A percentile compares a stretch with the other conserved stretches of the same genome.
These are phyloP conservation scores for Adansonia gregorii DNA, from an alignment of 441 rosid species.

Conservation along the genomic window DNA sequence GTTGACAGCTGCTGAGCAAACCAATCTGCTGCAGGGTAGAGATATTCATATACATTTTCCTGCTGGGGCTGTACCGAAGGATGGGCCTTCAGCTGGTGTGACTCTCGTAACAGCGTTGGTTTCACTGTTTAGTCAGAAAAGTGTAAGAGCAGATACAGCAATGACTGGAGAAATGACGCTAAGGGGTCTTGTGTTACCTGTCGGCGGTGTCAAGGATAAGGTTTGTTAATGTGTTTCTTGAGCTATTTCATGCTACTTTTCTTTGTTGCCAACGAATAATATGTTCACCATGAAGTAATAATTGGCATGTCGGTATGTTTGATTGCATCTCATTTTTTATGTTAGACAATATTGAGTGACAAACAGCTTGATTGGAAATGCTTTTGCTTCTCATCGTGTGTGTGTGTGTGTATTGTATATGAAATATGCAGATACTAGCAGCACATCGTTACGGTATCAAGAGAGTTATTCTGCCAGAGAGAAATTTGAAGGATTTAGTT, in stretches of 20 bases:
- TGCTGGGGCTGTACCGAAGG: slow-evolving; percentile 97
- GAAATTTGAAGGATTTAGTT: slow-evolving; percentile 88
- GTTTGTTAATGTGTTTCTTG: slow-evolving; percentile 52
- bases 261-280: neutral
- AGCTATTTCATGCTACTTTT: slow-evolving; percentile 5
- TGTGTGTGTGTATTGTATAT: neutral
- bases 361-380: neutral
- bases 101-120: slow-evolving; percentile 95
- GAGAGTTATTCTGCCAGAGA: slow-evolving; percentile 92
- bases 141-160: slow-evolving; percentile 96
- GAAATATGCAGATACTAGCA: slow-evolving; percentile 73
- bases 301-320: neutral
- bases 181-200: slow-evolving; percentile 97
- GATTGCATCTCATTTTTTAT: neutral
- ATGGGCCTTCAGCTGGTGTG: slow-evolving; percentile 99
- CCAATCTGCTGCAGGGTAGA: slow-evolving; percentile 79
- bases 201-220: slow-evolving; percentile 99
- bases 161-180: slow-evolving; percentile 99
- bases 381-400: neutral
- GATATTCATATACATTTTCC: slow-evolving; percentile 99
- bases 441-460: slow-evolving; percentile 91
- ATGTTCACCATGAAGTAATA: neutral
- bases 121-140: slow-evolving; percentile 80
- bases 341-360: neutral
- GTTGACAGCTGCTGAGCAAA: slow-evolving; percentile 59